phyloP scores from a whole-genome alignment of 345 rosid genomes.

The Heritiera fomes region DNA sequence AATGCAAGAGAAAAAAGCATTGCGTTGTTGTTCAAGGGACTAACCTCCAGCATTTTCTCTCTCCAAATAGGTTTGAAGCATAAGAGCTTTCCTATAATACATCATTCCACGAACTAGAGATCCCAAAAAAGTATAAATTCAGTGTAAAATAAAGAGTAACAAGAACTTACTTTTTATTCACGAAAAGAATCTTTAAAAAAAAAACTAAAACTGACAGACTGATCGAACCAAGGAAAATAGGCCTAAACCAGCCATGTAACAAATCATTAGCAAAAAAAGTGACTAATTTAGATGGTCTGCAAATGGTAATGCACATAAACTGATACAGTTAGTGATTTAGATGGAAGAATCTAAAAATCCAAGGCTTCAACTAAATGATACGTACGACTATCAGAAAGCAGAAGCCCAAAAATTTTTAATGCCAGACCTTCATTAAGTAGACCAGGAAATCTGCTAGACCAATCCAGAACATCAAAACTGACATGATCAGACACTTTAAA shows the following conservation, averaged over 20 bases:
- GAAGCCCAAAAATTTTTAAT: not conserved
- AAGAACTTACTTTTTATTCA: not conserved
- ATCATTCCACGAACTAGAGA: slow-evolving; percentile 97
- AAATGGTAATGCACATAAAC: not conserved
- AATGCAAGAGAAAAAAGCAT: slow-evolving; percentile 19
- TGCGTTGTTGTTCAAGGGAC: slow-evolving; percentile 26
- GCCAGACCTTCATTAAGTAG: not conserved
- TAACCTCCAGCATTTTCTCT: slow-evolving; percentile 67
- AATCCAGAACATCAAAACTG: not conserved
- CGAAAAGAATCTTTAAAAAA: not conserved
- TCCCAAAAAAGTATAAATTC: slow-evolving; percentile 17
- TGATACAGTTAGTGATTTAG: not conserved
- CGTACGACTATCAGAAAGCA: not conserved
- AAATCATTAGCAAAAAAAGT: not conserved
- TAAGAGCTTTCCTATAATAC: slow-evolving; percentile 96
- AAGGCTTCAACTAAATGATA: not conserved
- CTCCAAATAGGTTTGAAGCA: slow-evolving; percentile 92
- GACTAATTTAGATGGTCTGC: not conserved
- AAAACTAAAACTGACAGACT: not conserved
- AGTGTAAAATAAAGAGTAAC: not conserved
- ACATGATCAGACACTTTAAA: not conserved
- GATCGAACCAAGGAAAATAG: not conserved
- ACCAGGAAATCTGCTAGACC: not conserved
- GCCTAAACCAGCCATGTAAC: not conserved
- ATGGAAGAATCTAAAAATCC: not conserved